These are phyloP conservation scores for Quercus alba DNA, from an alignment of 306 rosid species.

Conservation along the genomic window DNA sequence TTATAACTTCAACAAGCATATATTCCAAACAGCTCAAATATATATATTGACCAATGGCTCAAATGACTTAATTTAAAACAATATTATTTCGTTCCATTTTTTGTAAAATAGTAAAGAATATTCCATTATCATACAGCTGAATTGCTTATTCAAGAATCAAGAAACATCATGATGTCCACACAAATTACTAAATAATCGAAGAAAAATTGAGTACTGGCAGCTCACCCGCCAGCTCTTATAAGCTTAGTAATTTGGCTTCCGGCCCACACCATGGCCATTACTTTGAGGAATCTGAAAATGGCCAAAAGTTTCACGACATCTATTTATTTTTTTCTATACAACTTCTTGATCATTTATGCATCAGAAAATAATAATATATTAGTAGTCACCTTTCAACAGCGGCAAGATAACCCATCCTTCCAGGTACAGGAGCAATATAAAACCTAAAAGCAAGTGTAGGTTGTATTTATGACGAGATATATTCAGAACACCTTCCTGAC, in stretches of 20 bases:
- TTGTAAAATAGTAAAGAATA: too few relatives aligned
- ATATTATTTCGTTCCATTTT: too few relatives aligned
- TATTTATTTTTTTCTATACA: too few relatives aligned
- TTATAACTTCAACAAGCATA: background rate
- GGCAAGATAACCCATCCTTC: slow-evolving; percentile 80
- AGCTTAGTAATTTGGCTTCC: too few relatives aligned
- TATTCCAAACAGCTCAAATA: background rate
- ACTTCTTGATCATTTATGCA: too few relatives aligned
- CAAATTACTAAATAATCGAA: background rate
- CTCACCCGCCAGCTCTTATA: too few relatives aligned
- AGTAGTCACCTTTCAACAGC: slow-evolving; percentile 64
- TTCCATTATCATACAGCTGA: too few relatives aligned
- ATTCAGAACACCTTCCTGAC: background rate
- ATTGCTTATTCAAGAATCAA: background rate
- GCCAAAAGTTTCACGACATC: too few relatives aligned
- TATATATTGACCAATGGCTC: background rate
- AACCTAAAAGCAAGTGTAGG: slow-evolving; percentile 49
- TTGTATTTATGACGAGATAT: background rate
- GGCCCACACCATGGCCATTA: too few relatives aligned
- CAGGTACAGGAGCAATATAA: slow-evolving; percentile 78
- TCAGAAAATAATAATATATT: background rate
- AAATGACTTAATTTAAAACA: background rate
- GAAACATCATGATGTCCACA: background rate
- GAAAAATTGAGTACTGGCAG: background rate
- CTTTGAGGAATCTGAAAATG: too few relatives aligned